Evolutionary conservation across 768 basidiomycete species (phyloP), one percentile per base, ranked within the genome.

Genomic region (Leccinum ochraceum): DNA sequence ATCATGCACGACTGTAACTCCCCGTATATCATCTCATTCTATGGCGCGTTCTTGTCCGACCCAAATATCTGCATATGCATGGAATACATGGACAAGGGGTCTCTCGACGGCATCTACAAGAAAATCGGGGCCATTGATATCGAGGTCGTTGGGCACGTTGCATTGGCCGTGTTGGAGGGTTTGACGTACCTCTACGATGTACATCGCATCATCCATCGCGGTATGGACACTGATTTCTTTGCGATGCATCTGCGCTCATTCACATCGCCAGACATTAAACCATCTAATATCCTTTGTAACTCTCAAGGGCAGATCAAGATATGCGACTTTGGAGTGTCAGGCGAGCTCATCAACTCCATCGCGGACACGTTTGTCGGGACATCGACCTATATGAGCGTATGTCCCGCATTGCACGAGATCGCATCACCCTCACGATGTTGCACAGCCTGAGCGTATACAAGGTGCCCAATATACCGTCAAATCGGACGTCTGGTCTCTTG

Each of bases 51-150:
- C 78, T 81, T 98, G 34, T 87, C 91, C 3, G 97, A 99, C 75
- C 96, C 96, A 13, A 98, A 98, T 70, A 96, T 99, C 71, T 97
- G 97, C 75, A 96, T 98, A 56, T 98, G 95, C 77, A 98, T 99
- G 89, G 97, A 99, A 74, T 92, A 77, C 75, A 90, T 90, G 92
- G 90, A 96, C 81, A 95, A 93, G 74, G 92, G 94, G 62, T 94
- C 89, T 9, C 81, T 97, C 9, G 97, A 99, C 74, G 87, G 89
- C 34, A 95, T 99, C 65, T 98, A 98, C 80, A 96, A 97, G 80
- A 88, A 89, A 73, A 93, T 92, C 69, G 97, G 97, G 1, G 80
- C 97, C 32, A 93, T 99, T 69, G 89, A 93, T 64, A 92, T 98
- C 66, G 89, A 93, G 52, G 83, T 99, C 22, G 94, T 98, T 37